These are phyloP conservation scores for Isatis lusitanica DNA, from an alignment of 441 rosid genomes.

Conservation along the genomic window DNA sequence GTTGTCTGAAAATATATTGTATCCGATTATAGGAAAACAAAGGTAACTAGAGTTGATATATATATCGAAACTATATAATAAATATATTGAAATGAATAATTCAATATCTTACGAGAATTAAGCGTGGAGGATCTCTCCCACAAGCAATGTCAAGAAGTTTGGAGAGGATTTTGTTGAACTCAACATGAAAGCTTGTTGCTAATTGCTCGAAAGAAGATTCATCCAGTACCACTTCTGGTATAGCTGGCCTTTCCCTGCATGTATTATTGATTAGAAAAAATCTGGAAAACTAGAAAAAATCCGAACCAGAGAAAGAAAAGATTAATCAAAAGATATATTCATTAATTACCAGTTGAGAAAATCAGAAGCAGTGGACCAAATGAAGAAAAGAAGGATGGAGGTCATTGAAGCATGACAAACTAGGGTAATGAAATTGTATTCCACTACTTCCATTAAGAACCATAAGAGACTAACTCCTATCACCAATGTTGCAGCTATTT, in stretches of 20 bases:
- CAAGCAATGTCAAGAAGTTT: constrained; percentile 54
- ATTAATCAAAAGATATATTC: background rate
- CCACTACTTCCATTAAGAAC: constrained; percentile 81
- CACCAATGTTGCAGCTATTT: constrained; percentile 50
- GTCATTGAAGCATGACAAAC: constrained; percentile 68
- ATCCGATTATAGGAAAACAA: background rate
- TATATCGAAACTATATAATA: background rate
- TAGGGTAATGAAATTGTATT: constrained; percentile 79
- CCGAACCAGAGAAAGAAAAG: background rate
- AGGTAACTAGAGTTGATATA: background rate
- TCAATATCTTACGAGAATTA: constrained; percentile 47
- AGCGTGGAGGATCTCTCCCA: constrained; percentile 58
- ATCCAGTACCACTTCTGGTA: constrained; percentile 44
- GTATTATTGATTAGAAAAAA: background rate
- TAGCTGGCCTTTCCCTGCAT: constrained; percentile 59
- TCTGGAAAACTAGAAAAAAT: background rate
- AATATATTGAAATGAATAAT: background rate
- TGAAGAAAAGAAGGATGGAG: constrained; percentile 67
- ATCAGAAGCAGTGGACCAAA: constrained; percentile 58
- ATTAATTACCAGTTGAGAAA: constrained; percentile 66
- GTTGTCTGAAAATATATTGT: constrained; percentile 48
- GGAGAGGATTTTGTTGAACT: constrained; percentile 42
- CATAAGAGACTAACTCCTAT: constrained; percentile 61
- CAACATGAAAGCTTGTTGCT: constrained; percentile 43
- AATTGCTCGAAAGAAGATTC: constrained; percentile 44